Evolutionary conservation across 148 eudicot genomes (phyloP), one percentile per base, ranked within the genome.

Genomic region (Spergularia bocconei): DNA sequence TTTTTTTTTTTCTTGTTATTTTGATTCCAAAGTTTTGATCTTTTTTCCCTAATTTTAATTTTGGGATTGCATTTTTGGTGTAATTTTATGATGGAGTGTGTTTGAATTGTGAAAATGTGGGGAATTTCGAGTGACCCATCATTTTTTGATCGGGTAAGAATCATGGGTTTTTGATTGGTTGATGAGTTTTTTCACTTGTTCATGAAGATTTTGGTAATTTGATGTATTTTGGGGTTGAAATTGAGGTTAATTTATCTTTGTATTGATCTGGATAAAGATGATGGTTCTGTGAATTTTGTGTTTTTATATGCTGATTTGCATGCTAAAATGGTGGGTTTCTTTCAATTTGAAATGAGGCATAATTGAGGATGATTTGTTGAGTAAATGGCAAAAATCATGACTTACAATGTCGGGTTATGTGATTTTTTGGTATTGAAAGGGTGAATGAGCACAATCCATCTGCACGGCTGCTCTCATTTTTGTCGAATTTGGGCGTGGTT

Each of bases 91-190:
- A 11, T 71, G 63, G 80, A 76, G 12, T 78, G 67, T 48, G 36
- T 47, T 69, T 51, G 57, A 54, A 62, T 10, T 69, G 44, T 69
- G 57, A 23, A 79, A 69, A 73, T 53, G 74, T 79, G 78, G 39
- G 69, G 11, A 69, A 75, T 70, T 54, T 36, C 25, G 17, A 21
- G 6, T 23, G 23, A 74, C 50, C 55, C 58, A 50, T 60, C 2
- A 19, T 8, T 7, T 74, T 15, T 29, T 21, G 36, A 53, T 25
- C 5, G 62, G 70, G 71, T 79, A 75, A 38, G 52, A 63, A 69
- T 75, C 16, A 23, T 54, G 71, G 58, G 78, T 8, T 61, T 29
- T 29, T 29, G 33, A 29, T 29, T 29, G 33, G 33, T 29, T 29
- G 33, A 10, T 11, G 11, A 64, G 11, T 76, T 21, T 41, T 0